These are phyloP conservation scores for Trypanosoma congolense DNA, from an alignment of 208 protist species.

Conservation along the genomic window DNA sequence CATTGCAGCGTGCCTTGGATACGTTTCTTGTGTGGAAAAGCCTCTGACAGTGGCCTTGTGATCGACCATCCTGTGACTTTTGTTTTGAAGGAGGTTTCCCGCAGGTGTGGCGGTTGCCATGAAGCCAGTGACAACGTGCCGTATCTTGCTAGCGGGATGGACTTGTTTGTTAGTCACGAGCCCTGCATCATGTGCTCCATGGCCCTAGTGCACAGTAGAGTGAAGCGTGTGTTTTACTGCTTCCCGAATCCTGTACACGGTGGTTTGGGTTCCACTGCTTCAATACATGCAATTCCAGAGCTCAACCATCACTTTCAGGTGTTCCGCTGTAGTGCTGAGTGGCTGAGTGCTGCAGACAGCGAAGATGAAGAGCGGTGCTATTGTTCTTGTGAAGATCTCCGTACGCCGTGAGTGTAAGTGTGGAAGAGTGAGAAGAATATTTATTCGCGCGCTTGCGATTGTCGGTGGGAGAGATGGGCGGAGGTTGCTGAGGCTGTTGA, in stretches of 20 bases:
- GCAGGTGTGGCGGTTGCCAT: conserved; percentile 12
- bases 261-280: conserved; percentile 56
- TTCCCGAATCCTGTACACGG: conserved; percentile 63
- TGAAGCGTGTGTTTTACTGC: conserved; percentile 78
- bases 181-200: conserved; percentile 93
- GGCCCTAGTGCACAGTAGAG: conserved; percentile 91
- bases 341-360: conserved; percentile 6
- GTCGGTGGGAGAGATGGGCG: no score
- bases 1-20: conserved; percentile 31
- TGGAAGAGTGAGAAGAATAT: no score
- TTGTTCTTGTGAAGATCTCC: conserved; percentile 10
- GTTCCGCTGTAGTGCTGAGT: conserved; percentile 35
- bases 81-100: conserved; percentile 57
- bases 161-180: conserved; percentile 87
- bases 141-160: conserved; percentile 86
- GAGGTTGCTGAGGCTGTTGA: no score
- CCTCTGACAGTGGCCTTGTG: conserved; percentile 22
- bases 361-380: background rate
- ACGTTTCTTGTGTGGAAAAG: no score
- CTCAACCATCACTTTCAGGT: conserved; percentile 85
- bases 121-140: conserved; percentile 12
- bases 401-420: background rate
- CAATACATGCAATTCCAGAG: conserved; percentile 68
- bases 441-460: no score
- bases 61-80: conserved; percentile 77